Evolutionary conservation across 805 yeast genomes (phyloP).

Genomic region (Metschnikowia reukaufii): DNA sequence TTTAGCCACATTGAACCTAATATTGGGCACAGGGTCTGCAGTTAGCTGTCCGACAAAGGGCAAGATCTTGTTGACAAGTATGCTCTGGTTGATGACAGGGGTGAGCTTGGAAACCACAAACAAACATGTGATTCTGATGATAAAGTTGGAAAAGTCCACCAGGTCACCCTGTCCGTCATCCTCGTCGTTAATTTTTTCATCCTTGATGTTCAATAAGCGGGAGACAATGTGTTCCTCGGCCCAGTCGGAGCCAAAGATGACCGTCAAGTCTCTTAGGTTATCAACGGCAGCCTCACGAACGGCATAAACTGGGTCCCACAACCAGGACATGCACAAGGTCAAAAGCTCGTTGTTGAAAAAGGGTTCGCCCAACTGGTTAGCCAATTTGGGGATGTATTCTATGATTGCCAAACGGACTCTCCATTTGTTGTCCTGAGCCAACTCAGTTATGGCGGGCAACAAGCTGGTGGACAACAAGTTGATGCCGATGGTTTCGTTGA

Average conservation of each 20-base stretch:
- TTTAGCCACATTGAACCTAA: constrained; percentile 92
- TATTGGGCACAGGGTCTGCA: constrained; percentile 87
- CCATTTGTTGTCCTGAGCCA: constrained; percentile 97
- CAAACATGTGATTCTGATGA: constrained; percentile 87
- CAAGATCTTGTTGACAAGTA: constrained; percentile 62
- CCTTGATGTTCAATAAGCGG: constrained; percentile 53
- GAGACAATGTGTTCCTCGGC: constrained; percentile 80
- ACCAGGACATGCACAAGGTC: constrained; percentile 92
- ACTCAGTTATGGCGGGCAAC: constrained; percentile 92
- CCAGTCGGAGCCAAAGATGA: constrained; percentile 92
- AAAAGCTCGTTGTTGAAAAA: constrained; percentile 92
- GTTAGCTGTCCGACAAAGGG: constrained; percentile 77
- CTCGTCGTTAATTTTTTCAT: constrained; percentile 22
- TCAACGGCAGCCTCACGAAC: constrained; percentile 94
- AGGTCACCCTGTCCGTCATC: constrained; percentile 30
- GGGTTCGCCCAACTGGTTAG: constrained; percentile 89
- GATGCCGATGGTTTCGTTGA: constrained; percentile 92
- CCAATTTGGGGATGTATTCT: constrained; percentile 91
- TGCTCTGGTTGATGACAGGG: constrained; percentile 60
- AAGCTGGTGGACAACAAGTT: constrained; percentile 81
- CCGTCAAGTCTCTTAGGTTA: constrained; percentile 75
- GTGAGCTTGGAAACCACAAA: constrained; percentile 83
- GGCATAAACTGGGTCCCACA: constrained; percentile 96
- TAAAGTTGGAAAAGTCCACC: constrained; percentile 67
- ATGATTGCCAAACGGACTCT: constrained; percentile 95